Base-by-base conservation (phyloP, 495 filamentous ascomycete genomes). In the Penicillium maclennaniae region DNA sequence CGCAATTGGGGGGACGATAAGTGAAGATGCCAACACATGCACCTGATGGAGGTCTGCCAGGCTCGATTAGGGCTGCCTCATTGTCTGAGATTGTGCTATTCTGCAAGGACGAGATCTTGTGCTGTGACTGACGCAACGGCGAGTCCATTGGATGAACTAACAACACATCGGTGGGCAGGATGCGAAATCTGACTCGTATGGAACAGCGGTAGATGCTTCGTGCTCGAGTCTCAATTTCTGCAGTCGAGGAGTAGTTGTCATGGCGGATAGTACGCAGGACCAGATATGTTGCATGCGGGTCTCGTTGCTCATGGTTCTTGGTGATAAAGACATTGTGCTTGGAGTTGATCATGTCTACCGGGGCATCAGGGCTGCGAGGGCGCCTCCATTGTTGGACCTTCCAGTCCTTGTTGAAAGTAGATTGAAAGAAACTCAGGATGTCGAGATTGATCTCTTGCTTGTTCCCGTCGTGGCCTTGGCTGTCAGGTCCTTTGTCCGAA, bases 11-110 rank as follows among this genome's bases (percentile, higher is more conserved):
- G 16, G 79, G 70, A 16, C 77, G 69, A 58, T 85, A 86, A 19
- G 87, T 89, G 68, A 91, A 90, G 53, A 88, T 77, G 34, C 86
- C 87, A 0, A 84, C 84, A 45, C 86, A 83, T 26, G 84, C 86
- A 43, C 87, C 58, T 25, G 54, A 55, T 20, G 48, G 56, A n/a
- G 55, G 55, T 16, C 4, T 69, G 43, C 7, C 45, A 1, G 46
- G 45, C 17, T 31, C 49, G 5, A 39, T 4, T 14, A 28, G 27
- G 16, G 43, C 46, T 8, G 48, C 41, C 12, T 38, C 43, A 6
- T 55, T 62, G 3, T 3, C 42, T 8, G 43, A 1, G 12, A 19
- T 46, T 10, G 17, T n/a, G 25, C 59, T 54, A 7, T 36, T 50
- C 9, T 34, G 14, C 31, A 12, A 34, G 3, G 31, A 12, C 15